A percentile compares a stretch with the other conserved stretches of the same genome.
These are phyloP conservation scores for Volvox carteri DNA, from an alignment of 163 green algal species.

Conservation along the genomic window DNA sequence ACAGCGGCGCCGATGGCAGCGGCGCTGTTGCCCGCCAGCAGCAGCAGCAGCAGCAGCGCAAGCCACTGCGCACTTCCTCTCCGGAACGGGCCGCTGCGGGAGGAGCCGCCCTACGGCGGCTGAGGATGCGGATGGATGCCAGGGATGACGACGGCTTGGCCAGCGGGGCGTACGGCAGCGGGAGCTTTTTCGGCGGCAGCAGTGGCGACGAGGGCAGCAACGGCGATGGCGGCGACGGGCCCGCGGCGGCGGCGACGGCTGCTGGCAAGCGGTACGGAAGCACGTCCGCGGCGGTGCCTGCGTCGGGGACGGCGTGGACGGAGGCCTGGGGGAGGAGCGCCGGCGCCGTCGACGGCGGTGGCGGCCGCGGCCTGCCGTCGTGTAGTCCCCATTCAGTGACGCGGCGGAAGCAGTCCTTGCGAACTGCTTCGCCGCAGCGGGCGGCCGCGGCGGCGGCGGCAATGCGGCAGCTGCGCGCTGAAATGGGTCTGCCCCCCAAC, in stretches of 20 bases:
- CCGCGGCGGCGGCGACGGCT: not conserved
- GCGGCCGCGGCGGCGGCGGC: slow-evolving; percentile 17
- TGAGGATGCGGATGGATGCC: not conserved
- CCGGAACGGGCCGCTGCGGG: slow-evolving; percentile 16
- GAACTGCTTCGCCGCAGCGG: slow-evolving; percentile 15
- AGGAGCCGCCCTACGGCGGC: not conserved
- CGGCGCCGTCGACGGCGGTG: not conserved
- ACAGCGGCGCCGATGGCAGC: not conserved
- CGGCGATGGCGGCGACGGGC: not conserved
- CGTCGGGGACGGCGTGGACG: not conserved
- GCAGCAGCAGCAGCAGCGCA: not conserved
- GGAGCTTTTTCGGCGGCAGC: not conserved
- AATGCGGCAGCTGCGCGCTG: slow-evolving; percentile 23
- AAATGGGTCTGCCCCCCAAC: slow-evolving; percentile 32
- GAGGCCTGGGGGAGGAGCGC: not conserved
- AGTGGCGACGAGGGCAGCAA: not conserved
- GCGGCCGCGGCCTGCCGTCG: not conserved
- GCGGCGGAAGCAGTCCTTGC: not conserved
- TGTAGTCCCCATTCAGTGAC: not conserved
- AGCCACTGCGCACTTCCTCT: slow-evolving; percentile 23
- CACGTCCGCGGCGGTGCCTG: not conserved
- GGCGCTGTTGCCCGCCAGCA: not conserved
- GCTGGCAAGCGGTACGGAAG: not conserved
- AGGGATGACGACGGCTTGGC: slow-evolving; percentile 13
- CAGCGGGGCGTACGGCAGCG: not conserved